phyloP scores from a whole-genome alignment of 2,329 filamentous ascomycete species.

The Geosmithia flava region DNA sequence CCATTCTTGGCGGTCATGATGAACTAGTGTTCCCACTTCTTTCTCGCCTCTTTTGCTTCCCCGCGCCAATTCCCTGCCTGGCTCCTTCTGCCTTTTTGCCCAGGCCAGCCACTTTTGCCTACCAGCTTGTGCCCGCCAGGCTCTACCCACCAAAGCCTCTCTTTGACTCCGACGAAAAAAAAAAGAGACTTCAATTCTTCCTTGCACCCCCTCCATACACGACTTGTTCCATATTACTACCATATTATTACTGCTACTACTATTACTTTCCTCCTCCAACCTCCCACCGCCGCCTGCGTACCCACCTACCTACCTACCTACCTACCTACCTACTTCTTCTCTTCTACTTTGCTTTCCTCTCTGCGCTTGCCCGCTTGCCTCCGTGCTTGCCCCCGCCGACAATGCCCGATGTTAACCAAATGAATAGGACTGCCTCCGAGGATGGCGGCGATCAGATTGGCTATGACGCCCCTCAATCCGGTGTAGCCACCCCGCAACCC shows the following conservation, averaged over 20 bases:
- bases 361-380: background rate
- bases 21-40: slow-evolving; percentile 25
- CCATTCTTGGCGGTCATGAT: slow-evolving; percentile 24
- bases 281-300: background rate
- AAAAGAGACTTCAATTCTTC: background rate
- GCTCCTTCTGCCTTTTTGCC: background rate
- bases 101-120: background rate
- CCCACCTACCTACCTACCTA: slow-evolving; percentile 7
- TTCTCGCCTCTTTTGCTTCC: slow-evolving; percentile 7
- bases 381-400: slow-evolving; percentile 5
- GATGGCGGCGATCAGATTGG: slow-evolving; percentile 67
- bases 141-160: too few species aligned
- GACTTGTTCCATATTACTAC: too few species aligned
- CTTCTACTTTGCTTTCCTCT: slow-evolving; percentile 6
- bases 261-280: background rate
- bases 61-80: slow-evolving; percentile 8
- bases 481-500: slow-evolving; percentile 84
- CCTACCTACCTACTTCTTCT: too few species aligned
- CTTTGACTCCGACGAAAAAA: too few species aligned
- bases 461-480: slow-evolving; percentile 78
- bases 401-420: slow-evolving; percentile 40
- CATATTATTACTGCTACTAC: too few species aligned
- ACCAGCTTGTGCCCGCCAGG: too few species aligned
- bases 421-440: slow-evolving; percentile 44
- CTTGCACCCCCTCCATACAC: background rate